Evolutionary conservation across 2,329 filamentous ascomycete species (phyloP).

Genomic region (Fusarium sp.): DNA sequence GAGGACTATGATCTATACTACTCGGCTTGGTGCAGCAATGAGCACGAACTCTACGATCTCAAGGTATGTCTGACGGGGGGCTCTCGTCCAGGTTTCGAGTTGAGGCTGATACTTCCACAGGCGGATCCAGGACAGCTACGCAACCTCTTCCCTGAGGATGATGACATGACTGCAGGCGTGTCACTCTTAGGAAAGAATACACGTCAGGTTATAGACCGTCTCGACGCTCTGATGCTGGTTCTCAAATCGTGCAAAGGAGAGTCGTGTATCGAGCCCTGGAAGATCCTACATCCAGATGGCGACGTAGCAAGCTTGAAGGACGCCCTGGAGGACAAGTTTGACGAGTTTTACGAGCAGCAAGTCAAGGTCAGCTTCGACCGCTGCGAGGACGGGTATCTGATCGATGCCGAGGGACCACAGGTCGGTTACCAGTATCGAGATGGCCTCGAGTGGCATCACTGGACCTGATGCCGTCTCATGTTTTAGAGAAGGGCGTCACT

Average conservation of each 20-base stretch:
- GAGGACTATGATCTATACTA: slow-evolving; percentile 72
- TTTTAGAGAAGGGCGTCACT: not conserved
- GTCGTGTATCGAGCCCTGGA: slow-evolving; percentile 68
- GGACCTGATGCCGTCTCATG: slow-evolving; percentile 33
- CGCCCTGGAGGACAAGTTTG: slow-evolving; percentile 60
- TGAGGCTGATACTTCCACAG: slow-evolving; percentile 44
- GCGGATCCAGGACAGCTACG: slow-evolving; percentile 63
- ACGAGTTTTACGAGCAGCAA: slow-evolving; percentile 63
- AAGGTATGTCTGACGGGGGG: slow-evolving; percentile 47
- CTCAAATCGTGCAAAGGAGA: slow-evolving; percentile 69
- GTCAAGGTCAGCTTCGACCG: slow-evolving; percentile 62
- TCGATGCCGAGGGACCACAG: slow-evolving; percentile 67
- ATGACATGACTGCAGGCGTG: not conserved
- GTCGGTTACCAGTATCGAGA: slow-evolving; percentile 42
- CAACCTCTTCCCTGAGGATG: slow-evolving; percentile 51
- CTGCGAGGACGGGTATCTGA: slow-evolving; percentile 68
- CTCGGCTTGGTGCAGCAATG: slow-evolving; percentile 75
- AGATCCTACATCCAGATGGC: slow-evolving; percentile 64
- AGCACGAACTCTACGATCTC: slow-evolving; percentile 74
- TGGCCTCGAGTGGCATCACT: slow-evolving; percentile 45
- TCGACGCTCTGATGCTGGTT: slow-evolving; percentile 70
- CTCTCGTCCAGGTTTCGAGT: not conserved
- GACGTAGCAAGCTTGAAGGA: slow-evolving; percentile 63
- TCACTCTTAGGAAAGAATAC: slow-evolving; percentile 42
- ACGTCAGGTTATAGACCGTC: slow-evolving; percentile 58